Conservation (phyloP, 2,329 filamentous ascomycete species). For the Cryphonectria japonica region DNA sequence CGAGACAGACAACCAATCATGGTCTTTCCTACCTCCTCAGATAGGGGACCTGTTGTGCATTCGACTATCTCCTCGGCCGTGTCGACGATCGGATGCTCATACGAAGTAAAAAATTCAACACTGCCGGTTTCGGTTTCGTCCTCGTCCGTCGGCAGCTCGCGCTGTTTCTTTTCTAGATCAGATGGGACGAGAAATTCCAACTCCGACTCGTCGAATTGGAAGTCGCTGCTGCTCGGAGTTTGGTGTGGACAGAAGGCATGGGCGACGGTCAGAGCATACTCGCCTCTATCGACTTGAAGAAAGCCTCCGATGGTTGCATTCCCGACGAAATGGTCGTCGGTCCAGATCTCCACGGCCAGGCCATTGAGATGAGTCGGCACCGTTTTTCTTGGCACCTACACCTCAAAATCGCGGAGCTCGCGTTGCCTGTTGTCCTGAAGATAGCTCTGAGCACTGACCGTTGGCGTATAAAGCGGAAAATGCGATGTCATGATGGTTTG, state of each 20-base stretch:
- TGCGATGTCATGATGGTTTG: not conserved
- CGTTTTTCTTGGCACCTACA: not conserved
- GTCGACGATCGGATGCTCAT: not conserved
- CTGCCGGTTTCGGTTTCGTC: not conserved
- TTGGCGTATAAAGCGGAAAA: not conserved
- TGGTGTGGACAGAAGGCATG: not conserved
- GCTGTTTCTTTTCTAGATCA: not conserved
- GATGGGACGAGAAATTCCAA: not conserved
- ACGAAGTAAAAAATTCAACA: not conserved
- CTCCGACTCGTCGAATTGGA: not conserved
- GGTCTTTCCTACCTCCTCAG: not conserved
- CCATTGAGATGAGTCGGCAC: not conserved
- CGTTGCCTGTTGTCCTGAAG: not conserved
- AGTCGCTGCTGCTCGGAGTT: not conserved
- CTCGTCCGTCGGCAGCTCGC: not conserved
- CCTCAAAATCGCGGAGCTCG: not conserved
- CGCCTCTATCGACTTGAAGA: not conserved
- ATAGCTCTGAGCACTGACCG: not conserved
- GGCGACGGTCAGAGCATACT: not conserved
- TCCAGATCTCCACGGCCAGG: not conserved
- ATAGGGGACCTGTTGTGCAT: not conserved
- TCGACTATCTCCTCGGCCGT: not conserved
- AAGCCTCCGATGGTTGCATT: not conserved
- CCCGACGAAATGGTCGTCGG: not conserved
- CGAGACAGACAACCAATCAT: not conserved